Conservation (phyloP, 2,329 filamentous ascomycete species). For the Helicocarpus griseus region DNA sequence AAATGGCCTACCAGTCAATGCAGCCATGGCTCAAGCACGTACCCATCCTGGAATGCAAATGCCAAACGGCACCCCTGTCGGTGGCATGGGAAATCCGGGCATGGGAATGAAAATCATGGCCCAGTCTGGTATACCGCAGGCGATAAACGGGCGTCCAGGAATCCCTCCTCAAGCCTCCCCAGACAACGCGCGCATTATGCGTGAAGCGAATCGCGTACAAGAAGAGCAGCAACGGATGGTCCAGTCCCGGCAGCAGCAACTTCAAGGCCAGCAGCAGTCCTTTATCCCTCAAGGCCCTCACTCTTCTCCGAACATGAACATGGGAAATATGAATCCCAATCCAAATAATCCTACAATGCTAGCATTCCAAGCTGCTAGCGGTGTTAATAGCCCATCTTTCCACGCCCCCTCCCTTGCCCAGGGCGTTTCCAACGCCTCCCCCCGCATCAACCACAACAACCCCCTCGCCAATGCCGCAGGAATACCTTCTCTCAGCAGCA, state of each 20-base stretch:
- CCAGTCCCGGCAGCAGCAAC: slow-evolving; percentile 40
- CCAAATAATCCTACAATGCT: slow-evolving; percentile 37
- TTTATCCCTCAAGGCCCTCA: slow-evolving; percentile 32
- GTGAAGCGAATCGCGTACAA: slow-evolving; percentile 39
- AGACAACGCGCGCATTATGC: slow-evolving; percentile 38
- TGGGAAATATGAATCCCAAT: slow-evolving; percentile 30
- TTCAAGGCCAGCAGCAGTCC: slow-evolving; percentile 32
- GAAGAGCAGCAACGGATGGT: slow-evolving; percentile 49
- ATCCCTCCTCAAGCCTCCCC: slow-evolving; percentile 46
- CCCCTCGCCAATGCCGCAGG: slow-evolving; percentile 41
- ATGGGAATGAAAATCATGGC: slow-evolving; percentile 48
- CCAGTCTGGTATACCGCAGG: slow-evolving; percentile 50
- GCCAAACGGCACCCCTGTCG: slow-evolving; percentile 32
- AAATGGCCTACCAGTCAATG: slow-evolving; percentile 17
- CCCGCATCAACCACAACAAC: slow-evolving; percentile 39
- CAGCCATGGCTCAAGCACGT: slow-evolving; percentile 27
- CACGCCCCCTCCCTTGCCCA: slow-evolving; percentile 27
- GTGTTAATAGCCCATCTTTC: slow-evolving; percentile 36
- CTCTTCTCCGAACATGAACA: slow-evolving; percentile 37
- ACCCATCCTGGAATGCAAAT: slow-evolving; percentile 33
- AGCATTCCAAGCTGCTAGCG: slow-evolving; percentile 32
- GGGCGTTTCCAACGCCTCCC: slow-evolving; percentile 36
- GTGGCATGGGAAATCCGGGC: slow-evolving; percentile 45
- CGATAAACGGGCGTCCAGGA: slow-evolving; percentile 27
- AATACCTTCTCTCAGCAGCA: slow-evolving; percentile 45